Conservation (phyloP, 495 filamentous ascomycete species). For the Penicillium macrosclerotiorum region DNA sequence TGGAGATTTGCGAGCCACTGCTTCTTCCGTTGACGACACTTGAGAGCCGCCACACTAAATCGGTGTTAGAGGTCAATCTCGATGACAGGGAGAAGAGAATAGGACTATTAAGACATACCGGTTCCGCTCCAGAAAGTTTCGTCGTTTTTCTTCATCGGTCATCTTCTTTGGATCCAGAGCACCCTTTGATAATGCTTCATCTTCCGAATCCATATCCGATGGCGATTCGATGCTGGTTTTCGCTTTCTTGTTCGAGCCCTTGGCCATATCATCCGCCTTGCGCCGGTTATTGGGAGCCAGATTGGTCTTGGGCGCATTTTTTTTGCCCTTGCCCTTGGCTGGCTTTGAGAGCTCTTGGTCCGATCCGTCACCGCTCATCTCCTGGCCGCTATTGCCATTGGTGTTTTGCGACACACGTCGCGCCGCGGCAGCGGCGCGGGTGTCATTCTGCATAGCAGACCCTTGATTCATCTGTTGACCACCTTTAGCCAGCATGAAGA, state of each 20-base stretch:
- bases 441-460: slow-evolving; percentile 23
- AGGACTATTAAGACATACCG: slow-evolving; percentile 59
- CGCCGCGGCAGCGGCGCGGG: slow-evolving; percentile 25
- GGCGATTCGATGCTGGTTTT: slow-evolving; percentile 57
- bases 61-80: slow-evolving; percentile 15
- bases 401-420: slow-evolving; percentile 33
- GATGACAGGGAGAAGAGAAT: background rate
- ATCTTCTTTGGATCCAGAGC: slow-evolving; percentile 69
- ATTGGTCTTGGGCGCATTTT: slow-evolving; percentile 48
- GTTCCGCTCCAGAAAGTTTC: slow-evolving; percentile 96
- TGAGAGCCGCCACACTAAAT: slow-evolving; percentile 90
- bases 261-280: slow-evolving; percentile 77
- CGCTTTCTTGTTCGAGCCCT: slow-evolving; percentile 68
- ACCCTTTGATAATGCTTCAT: slow-evolving; percentile 47
- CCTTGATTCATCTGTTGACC: slow-evolving; percentile 46
- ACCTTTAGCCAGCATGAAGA: slow-evolving; percentile 83
- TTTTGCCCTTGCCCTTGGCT: slow-evolving; percentile 69
- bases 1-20: slow-evolving; percentile 97
- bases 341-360: slow-evolving; percentile 67
- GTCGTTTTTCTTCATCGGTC: slow-evolving; percentile 98
- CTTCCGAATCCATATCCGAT: slow-evolving; percentile 56
- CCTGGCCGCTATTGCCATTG: slow-evolving; percentile 46
- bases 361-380: slow-evolving; percentile 66
- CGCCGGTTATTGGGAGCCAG: slow-evolving; percentile 59
- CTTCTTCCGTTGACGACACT: slow-evolving; percentile 98